Conservation (phyloP, 2,329 filamentous ascomycete species). For the Triangularia verruculosa region DNA sequence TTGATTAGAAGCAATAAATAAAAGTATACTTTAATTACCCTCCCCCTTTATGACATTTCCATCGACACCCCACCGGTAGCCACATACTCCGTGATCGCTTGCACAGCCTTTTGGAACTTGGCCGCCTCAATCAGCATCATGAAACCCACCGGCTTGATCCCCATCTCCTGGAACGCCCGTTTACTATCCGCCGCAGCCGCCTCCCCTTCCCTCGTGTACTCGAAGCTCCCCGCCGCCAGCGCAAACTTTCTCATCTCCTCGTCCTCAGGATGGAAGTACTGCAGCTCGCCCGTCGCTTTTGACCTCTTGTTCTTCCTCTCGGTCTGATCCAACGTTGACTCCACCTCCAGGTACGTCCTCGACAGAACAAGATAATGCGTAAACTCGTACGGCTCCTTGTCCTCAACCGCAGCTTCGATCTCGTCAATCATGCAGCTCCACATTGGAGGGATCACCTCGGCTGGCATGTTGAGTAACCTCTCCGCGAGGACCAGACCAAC, state of each 20-base stretch:
- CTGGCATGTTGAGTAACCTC: conserved; percentile 93
- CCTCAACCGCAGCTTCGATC: conserved; percentile 80
- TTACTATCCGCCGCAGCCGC: conserved; percentile 78
- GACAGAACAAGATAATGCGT: conserved; percentile 89
- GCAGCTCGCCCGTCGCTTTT: conserved; percentile 59
- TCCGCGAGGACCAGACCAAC: conserved; percentile 89
- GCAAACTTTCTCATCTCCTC: conserved; percentile 81
- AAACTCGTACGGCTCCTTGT: conserved; percentile 89
- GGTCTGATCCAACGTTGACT: conserved; percentile 70
- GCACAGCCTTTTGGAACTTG: conserved; percentile 73
- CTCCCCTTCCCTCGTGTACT: conserved; percentile 79
- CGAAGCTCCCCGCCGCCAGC: conserved; percentile 64
- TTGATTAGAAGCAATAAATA: conserved; percentile 5
- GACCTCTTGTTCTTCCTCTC: conserved; percentile 66
- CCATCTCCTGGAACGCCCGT: conserved; percentile 89
- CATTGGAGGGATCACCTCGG: conserved; percentile 87
- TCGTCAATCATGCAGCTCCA: conserved; percentile 94
- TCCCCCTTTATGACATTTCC: conserved; percentile 1
- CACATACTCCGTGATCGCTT: conserved; percentile 73
- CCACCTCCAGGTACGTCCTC: conserved; percentile 88
- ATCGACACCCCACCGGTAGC: conserved; percentile 32
- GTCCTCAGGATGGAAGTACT: conserved; percentile 96
- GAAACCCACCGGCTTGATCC: conserved; percentile 78
- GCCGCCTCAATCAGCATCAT: conserved; percentile 80
- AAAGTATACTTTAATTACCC: conserved; percentile 1